Percentiles rank a stretch among this genome's conserved stretches.
phyloP scores from a whole-genome alignment of 2,329 filamentous ascomycete species.

The Neonectria neomacrospora region DNA sequence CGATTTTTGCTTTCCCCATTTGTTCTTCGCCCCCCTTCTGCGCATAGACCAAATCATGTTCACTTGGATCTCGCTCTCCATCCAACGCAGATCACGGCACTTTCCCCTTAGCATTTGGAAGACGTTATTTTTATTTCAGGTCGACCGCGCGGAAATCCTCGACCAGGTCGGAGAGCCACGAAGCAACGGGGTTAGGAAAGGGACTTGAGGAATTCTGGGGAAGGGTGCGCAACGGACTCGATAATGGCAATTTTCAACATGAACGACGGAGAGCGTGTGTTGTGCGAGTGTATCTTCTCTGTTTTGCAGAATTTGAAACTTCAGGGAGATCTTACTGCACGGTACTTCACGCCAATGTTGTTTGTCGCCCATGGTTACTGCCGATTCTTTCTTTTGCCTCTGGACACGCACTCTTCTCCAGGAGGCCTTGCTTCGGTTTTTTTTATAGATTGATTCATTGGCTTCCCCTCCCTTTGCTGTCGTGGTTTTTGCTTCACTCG shows the following conservation, averaged over 20 bases:
- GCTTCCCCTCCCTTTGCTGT: not conserved
- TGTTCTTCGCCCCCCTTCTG: constrained; percentile 42
- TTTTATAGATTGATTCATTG: constrained; percentile 14
- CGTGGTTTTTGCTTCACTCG: not conserved
- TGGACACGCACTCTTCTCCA: not conserved
- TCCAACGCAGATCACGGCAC: constrained; percentile 29
- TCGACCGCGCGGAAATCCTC: constrained; percentile 22
- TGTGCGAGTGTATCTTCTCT: constrained; percentile 40
- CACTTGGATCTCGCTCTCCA: constrained; percentile 48
- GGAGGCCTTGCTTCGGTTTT: constrained; percentile 7
- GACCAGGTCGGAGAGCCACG: constrained; percentile 24
- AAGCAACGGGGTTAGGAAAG: constrained; percentile 14
- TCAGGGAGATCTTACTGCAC: constrained; percentile 24
- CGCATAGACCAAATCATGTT: constrained; percentile 53
- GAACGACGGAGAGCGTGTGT: constrained; percentile 29
- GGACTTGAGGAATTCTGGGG: constrained; percentile 28
- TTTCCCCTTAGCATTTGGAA: constrained; percentile 36
- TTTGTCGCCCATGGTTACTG: constrained; percentile 10
- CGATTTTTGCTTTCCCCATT: constrained; percentile 43
- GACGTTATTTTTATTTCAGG: constrained; percentile 28
- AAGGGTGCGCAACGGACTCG: constrained; percentile 24
- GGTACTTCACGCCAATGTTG: constrained; percentile 3
- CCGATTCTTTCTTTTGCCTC: not conserved
- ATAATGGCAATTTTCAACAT: constrained; percentile 34
- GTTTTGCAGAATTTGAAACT: constrained; percentile 14